Evolutionary conservation across 1,284 basidiomycete species (phyloP).

Genomic region (Puccinia triticina): DNA sequence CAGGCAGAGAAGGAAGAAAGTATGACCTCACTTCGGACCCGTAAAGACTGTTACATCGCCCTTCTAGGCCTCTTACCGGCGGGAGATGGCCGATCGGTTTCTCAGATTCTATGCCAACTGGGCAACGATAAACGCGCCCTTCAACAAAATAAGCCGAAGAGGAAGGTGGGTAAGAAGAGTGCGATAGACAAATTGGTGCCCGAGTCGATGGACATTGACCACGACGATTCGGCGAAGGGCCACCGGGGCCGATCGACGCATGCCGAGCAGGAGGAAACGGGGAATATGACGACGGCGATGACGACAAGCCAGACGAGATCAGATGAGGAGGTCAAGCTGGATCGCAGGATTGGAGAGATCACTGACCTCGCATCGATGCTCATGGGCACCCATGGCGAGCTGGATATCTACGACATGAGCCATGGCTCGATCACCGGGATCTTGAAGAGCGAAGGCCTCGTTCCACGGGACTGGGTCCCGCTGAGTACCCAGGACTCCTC

Average conservation of each 20-base stretch:
- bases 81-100: constrained; percentile 33
- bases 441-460: constrained; percentile 71
- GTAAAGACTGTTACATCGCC: constrained; percentile 39
- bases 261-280: constrained; percentile 55
- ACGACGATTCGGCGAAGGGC: background rate
- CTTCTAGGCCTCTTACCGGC: constrained; percentile 29
- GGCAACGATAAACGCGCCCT: constrained; percentile 49
- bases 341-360: constrained; percentile 68
- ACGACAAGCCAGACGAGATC: constrained; percentile 61
- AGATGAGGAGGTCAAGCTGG: constrained; percentile 9
- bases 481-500: constrained; percentile 69
- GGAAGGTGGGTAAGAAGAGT: constrained; percentile 29
- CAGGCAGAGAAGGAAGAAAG: constrained; percentile 19
- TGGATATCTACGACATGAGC: constrained; percentile 78
- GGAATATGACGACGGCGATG: constrained; percentile 59
- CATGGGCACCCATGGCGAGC: constrained; percentile 74
- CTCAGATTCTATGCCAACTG: constrained; percentile 52
- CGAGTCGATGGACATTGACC: constrained; percentile 13
- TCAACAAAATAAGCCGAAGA: constrained; percentile 53
- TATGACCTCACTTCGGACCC: constrained; percentile 20
- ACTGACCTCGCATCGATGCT: constrained; percentile 79
- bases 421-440: constrained; percentile 78
- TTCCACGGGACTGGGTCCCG: constrained; percentile 72
- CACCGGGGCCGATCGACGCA: background rate
- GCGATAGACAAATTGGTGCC: constrained; percentile 28